phyloP scores from a whole-genome alignment of 345 rosid genomes.

The Microthlaspi erraticum region DNA sequence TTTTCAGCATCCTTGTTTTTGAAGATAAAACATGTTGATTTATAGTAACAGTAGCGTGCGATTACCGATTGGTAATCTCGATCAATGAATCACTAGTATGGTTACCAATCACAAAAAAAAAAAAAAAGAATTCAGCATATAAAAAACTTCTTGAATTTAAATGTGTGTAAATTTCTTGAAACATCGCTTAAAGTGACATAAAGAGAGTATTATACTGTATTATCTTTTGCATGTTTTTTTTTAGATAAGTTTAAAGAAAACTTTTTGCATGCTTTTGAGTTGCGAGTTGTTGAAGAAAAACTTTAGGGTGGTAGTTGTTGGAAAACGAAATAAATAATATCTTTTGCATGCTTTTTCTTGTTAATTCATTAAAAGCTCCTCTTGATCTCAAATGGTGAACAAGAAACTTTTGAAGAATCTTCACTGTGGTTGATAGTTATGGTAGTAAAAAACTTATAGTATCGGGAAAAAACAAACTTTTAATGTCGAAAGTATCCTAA shows the following conservation, averaged over 20 bases:
- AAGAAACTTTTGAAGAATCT: not conserved
- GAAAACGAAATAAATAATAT: constrained; percentile 7
- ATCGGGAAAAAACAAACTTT: too few relatives aligned
- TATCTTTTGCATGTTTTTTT: not conserved
- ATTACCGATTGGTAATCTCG: not conserved
- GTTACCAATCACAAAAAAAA: too few relatives aligned
- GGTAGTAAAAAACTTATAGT: not conserved
- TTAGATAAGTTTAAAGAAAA: not conserved
- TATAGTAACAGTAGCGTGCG: too few relatives aligned
- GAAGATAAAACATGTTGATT: not conserved
- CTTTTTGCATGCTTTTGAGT: constrained; percentile 15
- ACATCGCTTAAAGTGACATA: too few relatives aligned
- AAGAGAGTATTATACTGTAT: not conserved
- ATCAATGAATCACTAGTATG: too few relatives aligned
- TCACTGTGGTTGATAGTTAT: not conserved
- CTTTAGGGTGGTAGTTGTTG: constrained; percentile 13
- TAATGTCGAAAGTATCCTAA: not conserved
- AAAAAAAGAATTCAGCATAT: too few relatives aligned
- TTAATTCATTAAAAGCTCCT: constrained; percentile 2
- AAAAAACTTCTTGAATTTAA: too few relatives aligned
- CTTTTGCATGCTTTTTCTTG: not conserved
- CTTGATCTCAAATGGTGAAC: constrained; percentile 4
- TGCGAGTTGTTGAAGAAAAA: constrained; percentile 11
- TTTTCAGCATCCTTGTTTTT: not conserved
- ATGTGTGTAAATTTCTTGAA: too few relatives aligned